Conservation (phyloP, 768 basidiomycete genomes). For the Pleurotus cornucopiae region DNA sequence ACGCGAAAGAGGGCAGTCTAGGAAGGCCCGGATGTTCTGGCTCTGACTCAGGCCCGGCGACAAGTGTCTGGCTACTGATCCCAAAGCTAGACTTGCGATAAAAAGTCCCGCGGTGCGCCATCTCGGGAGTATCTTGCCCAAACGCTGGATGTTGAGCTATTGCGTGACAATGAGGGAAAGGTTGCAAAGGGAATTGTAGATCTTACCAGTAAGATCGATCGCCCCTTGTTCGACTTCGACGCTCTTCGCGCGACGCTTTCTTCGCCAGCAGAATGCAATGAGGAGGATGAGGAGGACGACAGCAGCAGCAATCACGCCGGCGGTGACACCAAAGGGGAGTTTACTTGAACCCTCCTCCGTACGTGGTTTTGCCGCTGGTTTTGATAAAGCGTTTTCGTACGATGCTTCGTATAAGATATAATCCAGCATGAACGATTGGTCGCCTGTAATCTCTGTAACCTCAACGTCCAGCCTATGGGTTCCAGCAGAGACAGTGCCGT, state of each 20-base stretch:
- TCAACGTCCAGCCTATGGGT: constrained; percentile 32
- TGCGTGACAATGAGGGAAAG: background rate
- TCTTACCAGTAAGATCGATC: background rate
- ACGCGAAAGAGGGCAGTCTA: background rate
- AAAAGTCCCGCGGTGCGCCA: background rate
- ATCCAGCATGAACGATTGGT: constrained; percentile 32
- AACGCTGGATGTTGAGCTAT: constrained; percentile 2
- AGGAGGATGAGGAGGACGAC: background rate
- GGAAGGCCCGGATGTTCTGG: constrained; percentile 6
- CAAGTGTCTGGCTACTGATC: constrained; percentile 5
- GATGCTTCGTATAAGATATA: constrained; percentile 32
- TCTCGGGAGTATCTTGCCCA: constrained; percentile 2
- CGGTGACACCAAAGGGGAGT: background rate
- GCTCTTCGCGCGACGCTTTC: background rate
- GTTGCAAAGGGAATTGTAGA: background rate
- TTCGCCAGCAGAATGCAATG: constrained; percentile 7
- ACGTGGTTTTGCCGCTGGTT: background rate
- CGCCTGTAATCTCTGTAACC: constrained; percentile 27
- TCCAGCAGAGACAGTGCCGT: constrained; percentile 26
- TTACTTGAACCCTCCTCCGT: background rate
- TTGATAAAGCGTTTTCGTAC: background rate
- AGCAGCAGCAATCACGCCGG: constrained; percentile 2
- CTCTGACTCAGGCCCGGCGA: constrained; percentile 1
- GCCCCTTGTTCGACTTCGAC: constrained; percentile 1
- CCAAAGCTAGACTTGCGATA: constrained; percentile 6